Evolutionary conservation across 2,329 filamentous ascomycete species (phyloP).

Genomic region (Aspergillus amoenus): DNA sequence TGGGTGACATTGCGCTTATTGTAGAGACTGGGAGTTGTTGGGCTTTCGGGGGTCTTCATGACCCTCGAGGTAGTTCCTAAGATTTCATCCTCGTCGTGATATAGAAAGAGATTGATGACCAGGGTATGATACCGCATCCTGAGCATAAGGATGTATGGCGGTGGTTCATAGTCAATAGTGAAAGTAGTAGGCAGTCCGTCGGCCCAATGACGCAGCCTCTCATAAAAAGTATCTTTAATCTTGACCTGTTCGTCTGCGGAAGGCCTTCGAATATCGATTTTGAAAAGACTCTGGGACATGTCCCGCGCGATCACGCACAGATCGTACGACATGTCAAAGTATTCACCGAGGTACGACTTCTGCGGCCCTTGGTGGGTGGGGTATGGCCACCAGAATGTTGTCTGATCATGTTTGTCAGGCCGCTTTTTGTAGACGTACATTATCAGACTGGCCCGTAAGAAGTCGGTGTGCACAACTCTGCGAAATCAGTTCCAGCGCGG

Average conservation of each 20-base stretch:
- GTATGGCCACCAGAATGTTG: conserved; percentile 32
- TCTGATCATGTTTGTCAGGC: conserved; percentile 20
- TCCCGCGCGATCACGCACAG: conserved; percentile 37
- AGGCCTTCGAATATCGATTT: conserved; percentile 11
- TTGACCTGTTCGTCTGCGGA: conserved; percentile 16
- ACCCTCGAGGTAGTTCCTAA: conserved; percentile 19
- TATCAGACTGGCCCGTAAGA: conserved; percentile 36
- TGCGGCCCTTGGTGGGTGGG: conserved; percentile 31
- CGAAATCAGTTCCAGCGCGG: background rate
- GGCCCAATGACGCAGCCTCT: conserved; percentile 31
- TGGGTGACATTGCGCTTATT: conserved; percentile 24
- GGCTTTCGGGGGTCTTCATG: conserved; percentile 31
- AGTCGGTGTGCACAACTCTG: conserved; percentile 37
- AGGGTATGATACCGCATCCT: conserved; percentile 37
- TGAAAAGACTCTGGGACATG: conserved; percentile 35
- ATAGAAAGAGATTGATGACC: conserved; percentile 37
- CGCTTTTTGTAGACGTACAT: conserved; percentile 33
- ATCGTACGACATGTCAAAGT: conserved; percentile 35
- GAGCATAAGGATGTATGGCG: conserved; percentile 33
- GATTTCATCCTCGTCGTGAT: conserved; percentile 20
- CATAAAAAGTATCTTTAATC: conserved; percentile 31
- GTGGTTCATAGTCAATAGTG: conserved; percentile 23
- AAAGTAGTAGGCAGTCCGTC: conserved; percentile 30
- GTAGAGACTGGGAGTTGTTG: conserved; percentile 20
- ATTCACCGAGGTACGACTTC: conserved; percentile 29